phyloP scores from a whole-genome alignment of 139 green algal species.

The Axilococcus clingmanii region DNA sequence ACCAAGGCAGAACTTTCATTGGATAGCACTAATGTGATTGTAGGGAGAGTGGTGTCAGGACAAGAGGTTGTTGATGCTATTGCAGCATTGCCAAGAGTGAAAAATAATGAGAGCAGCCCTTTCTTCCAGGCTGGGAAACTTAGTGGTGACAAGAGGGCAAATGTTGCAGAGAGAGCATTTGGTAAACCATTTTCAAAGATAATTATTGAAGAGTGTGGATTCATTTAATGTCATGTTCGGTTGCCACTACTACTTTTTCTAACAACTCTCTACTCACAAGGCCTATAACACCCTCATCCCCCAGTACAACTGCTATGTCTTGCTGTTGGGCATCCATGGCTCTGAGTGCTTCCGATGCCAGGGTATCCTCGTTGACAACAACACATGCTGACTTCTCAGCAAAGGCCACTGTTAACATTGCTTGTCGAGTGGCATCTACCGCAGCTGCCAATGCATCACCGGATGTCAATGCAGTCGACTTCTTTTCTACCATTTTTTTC shows the following conservation, averaged over 20 bases:
- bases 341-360: slow-evolving; percentile 1
- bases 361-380: slow-evolving; percentile 10
- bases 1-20: slow-evolving; percentile 22
- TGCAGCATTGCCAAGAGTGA: slow-evolving; percentile 31
- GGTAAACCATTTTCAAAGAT: slow-evolving; percentile 38
- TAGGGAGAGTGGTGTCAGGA: slow-evolving; percentile 43
- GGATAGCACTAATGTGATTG: slow-evolving; percentile 43
- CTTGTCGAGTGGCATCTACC: background rate
- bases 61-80: slow-evolving; percentile 34
- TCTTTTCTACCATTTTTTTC: background rate
- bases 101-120: slow-evolving; percentile 31
- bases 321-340: slow-evolving; percentile 10
- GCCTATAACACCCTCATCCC: slow-evolving; percentile 8
- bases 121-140: slow-evolving; percentile 46
- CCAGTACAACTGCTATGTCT: slow-evolving; percentile 18
- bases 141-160: slow-evolving; percentile 41
- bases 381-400: slow-evolving; percentile 2
- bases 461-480: background rate
- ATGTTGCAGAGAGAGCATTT: slow-evolving; percentile 45
- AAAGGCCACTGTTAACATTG: slow-evolving; percentile 1
- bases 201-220: slow-evolving; percentile 23
- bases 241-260: background rate
- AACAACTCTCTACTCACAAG: slow-evolving; percentile 12
- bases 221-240: background rate
- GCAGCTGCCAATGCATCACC: background rate